Evolutionary conservation across 495 filamentous ascomycete species (phyloP).

Genomic region (Penicillium egyptiacum): DNA sequence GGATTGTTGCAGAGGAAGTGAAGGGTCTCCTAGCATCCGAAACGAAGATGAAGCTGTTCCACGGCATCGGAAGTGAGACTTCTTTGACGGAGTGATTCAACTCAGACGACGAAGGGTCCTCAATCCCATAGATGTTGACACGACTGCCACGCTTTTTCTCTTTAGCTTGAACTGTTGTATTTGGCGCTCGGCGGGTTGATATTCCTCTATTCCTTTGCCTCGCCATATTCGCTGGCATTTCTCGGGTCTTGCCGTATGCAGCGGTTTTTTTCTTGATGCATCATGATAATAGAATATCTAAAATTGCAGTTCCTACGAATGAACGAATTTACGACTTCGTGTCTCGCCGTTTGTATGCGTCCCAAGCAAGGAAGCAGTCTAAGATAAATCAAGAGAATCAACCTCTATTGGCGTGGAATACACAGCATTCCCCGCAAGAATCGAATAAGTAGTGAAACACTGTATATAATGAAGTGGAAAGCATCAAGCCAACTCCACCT

Average conservation of each 20-base stretch:
- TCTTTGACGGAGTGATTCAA: constrained; percentile 13
- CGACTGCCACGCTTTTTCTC: constrained; percentile 21
- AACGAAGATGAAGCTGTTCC: constrained; percentile 85
- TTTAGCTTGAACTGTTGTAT: constrained; percentile 10
- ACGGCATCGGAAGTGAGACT: constrained; percentile 51
- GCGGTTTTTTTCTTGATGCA: constrained; percentile 1
- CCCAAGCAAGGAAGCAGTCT: not conserved
- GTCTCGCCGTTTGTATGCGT: not conserved
- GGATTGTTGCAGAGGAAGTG: constrained; percentile 82
- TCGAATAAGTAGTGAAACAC: constrained; percentile 14
- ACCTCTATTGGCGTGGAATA: constrained; percentile 17
- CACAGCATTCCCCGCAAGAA: constrained; percentile 8
- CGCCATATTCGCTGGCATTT: constrained; percentile 4
- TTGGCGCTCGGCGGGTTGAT: constrained; percentile 20
- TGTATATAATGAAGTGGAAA: constrained; percentile 25
- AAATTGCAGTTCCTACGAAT: constrained; percentile 8
- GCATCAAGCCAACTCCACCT: constrained; percentile 10
- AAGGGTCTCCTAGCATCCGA: constrained; percentile 79
- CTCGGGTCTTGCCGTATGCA: constrained; percentile 5
- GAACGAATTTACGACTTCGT: constrained; percentile 8
- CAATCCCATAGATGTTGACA: constrained; percentile 18
- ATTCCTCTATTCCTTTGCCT: constrained; percentile 6
- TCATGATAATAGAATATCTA: constrained; percentile 11
- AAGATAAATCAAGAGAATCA: not conserved
- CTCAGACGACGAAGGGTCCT: not conserved